Evolutionary conservation across 1,284 basidiomycete species (phyloP), one percentile per base, ranked within the genome.

Genomic region (Microbotryomycetes sp.): DNA sequence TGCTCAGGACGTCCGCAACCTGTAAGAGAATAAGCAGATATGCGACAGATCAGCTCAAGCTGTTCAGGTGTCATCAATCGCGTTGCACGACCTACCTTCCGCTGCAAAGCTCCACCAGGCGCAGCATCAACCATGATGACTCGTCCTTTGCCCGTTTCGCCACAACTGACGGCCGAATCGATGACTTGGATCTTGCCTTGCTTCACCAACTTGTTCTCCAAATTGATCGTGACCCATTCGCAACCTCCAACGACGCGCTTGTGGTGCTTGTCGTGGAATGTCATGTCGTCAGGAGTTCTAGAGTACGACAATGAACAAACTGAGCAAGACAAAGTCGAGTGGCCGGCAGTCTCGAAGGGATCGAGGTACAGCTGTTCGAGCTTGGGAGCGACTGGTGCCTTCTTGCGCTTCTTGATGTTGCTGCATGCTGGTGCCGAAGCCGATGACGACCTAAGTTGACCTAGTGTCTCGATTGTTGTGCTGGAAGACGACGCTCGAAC

Each of bases 221-320:
- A 60, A 66, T 53, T 48, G 25, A 46, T 30, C 16, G 15, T n/a
- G 0, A 25, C 28, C 77, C 78, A 79, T 3, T 74, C 64, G 28
- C 76, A 73, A 0, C 78, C 77, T 7, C 74, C 66, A 2, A 74
- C 69, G 4, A 77, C 76, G 23, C 74, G 64, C 14, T 72, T 70
- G 63, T 79, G 78, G 63, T 79, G 78, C 26, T 69, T 67, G 2
- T 61, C 64, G 59, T 80, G 79, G 14, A 76, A 54, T 1, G 58
- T 58, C 16, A 76, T 71, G 60, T 79, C 78, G 12, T 77, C 72
- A 0, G 62, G 62, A 0, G 74, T 74, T n/a, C 78, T 72, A 15
- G 77, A 70, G 65, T 77, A 79, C 4, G 76, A 76, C 74, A 79
- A 77, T 5, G 66, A 65, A 63, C 79, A 80, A 25, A 73, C 70